Conservation (phyloP, 768 basidiomycete genomes). For the Termitomyces sp. region DNA sequence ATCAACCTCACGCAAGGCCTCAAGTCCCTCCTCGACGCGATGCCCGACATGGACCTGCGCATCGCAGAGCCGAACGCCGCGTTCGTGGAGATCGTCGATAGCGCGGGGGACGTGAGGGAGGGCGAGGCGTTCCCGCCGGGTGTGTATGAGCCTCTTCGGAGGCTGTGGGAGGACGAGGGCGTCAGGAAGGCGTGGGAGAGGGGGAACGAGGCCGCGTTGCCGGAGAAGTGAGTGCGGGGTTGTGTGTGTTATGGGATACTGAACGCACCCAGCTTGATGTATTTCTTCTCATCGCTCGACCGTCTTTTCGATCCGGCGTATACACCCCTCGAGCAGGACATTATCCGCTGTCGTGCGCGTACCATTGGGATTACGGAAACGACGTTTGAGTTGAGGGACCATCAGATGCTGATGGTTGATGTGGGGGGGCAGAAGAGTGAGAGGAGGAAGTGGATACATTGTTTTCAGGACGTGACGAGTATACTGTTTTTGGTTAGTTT, state of each 20-base stretch:
- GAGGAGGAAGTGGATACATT: conserved; percentile 91
- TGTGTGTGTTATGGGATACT: too few relatives aligned
- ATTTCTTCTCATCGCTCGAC: conserved; percentile 79
- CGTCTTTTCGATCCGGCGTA: conserved; percentile 75
- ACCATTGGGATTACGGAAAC: conserved; percentile 93
- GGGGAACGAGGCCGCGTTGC: conserved; percentile 88
- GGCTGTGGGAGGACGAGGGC: conserved; percentile 74
- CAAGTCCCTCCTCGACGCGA: conserved; percentile 76
- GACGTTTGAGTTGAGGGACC: conserved; percentile 70
- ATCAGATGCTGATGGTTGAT: conserved; percentile 91
- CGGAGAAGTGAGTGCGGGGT: conserved; percentile 71
- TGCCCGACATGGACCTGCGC: conserved; percentile 84
- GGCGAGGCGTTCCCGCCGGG: conserved; percentile 88
- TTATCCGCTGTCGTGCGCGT: conserved; percentile 79
- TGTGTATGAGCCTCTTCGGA: conserved; percentile 54
- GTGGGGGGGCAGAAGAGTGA: conserved; percentile 94
- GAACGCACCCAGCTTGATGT: conserved; percentile 63
- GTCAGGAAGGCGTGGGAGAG: conserved; percentile 74
- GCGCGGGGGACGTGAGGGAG: conserved; percentile 69
- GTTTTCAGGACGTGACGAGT: conserved; percentile 92
- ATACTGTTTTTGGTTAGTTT: conserved; percentile 90
- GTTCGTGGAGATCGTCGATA: conserved; percentile 61
- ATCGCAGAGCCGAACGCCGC: conserved; percentile 58
- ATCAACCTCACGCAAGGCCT: conserved; percentile 89
- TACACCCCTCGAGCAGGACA: conserved; percentile 80